These are phyloP conservation scores for Glaciozyma antarctica DNA, from an alignment of 768 basidiomycete genomes.

Conservation along the genomic window DNA sequence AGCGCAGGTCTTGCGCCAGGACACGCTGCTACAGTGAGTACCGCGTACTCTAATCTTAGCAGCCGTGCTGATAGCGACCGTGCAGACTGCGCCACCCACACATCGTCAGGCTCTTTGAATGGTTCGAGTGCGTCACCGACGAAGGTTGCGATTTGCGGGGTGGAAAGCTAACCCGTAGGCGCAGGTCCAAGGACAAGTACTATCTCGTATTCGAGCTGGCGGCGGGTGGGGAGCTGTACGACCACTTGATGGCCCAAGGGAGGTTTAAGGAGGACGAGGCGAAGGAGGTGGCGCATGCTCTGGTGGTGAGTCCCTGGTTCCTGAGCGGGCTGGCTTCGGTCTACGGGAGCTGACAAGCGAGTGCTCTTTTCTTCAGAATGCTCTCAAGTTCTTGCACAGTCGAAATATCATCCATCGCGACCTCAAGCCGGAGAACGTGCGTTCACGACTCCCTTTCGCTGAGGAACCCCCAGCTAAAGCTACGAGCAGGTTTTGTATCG, in stretches of 20 bases:
- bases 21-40: constrained; percentile 17
- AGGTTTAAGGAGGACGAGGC: constrained; percentile 28
- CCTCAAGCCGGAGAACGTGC: constrained; percentile 50
- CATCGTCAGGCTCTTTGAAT: constrained; percentile 19
- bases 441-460: constrained; percentile 43
- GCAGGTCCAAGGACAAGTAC: constrained; percentile 9
- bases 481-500: constrained; percentile 24
- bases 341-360: neutral
- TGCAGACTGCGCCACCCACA: constrained; percentile 8
- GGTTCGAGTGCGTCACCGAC: constrained; percentile 17
- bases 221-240: constrained; percentile 92
- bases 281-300: constrained; percentile 20
- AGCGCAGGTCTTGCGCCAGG: constrained; percentile 19
- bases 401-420: constrained; percentile 79
- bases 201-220: constrained; percentile 98
- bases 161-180: too few relatives aligned
- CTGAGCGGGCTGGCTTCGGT: neutral
- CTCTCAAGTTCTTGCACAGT: constrained; percentile 78
- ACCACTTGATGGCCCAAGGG: constrained; percentile 64
- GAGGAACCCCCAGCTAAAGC: neutral
- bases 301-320: constrained; percentile 2
- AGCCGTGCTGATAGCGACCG: neutral
- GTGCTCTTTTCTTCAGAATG: constrained; percentile 59
- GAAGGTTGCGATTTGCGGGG: too few relatives aligned
- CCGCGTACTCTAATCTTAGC: neutral